These are phyloP conservation scores for Populus tomentosa DNA, from an alignment of 441 rosid genomes.

Conservation along the genomic window DNA sequence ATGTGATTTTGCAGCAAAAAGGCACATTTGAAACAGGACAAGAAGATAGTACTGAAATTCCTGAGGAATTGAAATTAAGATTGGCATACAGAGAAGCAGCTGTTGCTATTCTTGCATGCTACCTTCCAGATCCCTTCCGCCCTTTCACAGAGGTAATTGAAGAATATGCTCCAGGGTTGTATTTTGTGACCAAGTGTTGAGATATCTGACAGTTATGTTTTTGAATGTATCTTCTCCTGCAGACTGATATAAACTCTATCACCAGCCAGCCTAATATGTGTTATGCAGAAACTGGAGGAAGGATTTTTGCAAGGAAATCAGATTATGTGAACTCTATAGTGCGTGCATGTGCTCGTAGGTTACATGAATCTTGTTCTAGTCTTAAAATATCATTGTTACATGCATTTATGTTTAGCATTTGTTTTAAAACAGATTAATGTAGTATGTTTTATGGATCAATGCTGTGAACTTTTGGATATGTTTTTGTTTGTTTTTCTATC, in stretches of 20 bases:
- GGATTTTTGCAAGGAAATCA: conserved; percentile 64
- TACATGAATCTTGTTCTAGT: background rate
- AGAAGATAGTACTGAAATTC: conserved; percentile 85
- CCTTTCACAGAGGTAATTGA: conserved; percentile 68
- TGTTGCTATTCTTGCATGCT: conserved; percentile 91
- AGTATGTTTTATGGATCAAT: background rate
- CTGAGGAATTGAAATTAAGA: conserved; percentile 82
- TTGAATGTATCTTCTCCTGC: conserved; percentile 34
- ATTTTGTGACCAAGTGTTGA: conserved; percentile 20
- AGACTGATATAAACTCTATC: conserved; percentile 87
- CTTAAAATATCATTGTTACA: background rate
- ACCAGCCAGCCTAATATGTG: conserved; percentile 74
- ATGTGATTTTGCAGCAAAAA: conserved; percentile 65
- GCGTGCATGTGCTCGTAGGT: conserved; percentile 93
- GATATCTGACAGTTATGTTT: conserved; percentile 9
- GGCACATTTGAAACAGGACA: conserved; percentile 98
- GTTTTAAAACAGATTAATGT: background rate
- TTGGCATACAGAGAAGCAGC: conserved; percentile 95
- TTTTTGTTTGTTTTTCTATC: background rate
- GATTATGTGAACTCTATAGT: conserved; percentile 79
- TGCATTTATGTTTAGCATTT: background rate
- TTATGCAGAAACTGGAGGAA: conserved; percentile 54
- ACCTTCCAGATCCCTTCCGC: conserved; percentile 70
- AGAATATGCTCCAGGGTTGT: background rate
- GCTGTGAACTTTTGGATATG: background rate